Percentiles rank a stretch among this genome's conserved stretches.
phyloP scores from a whole-genome alignment of 371 early-diverging fungal species.

The Choanephora cucurbitarum region DNA sequence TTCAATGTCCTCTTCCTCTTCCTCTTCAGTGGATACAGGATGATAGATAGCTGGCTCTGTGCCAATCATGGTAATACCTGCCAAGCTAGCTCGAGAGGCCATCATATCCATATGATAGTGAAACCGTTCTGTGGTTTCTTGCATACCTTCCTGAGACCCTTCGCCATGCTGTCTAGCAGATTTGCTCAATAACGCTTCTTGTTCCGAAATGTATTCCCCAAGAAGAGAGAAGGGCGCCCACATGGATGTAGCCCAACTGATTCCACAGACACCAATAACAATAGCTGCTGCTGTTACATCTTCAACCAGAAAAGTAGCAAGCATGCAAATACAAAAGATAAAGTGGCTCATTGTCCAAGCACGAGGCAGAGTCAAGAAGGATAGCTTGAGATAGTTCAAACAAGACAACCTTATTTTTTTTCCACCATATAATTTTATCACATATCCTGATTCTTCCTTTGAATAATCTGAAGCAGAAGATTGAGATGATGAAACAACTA shows the following conservation, averaged over 20 bases:
- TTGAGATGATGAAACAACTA: constrained; percentile 30
- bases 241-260: constrained; percentile 87
- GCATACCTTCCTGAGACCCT: neutral
- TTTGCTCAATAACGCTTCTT: constrained; percentile 15
- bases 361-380: constrained; percentile 57
- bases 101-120: constrained; percentile 10
- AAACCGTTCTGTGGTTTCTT: neutral
- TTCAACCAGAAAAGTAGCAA: constrained; percentile 62
- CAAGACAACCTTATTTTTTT: constrained; percentile 16
- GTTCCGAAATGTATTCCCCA: constrained; percentile 76
- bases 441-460: neutral
- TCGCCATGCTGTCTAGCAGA: neutral
- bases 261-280: constrained; percentile 75
- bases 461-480: neutral
- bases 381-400: constrained; percentile 21
- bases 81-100: constrained; percentile 32
- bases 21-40: constrained; percentile 19
- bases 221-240: constrained; percentile 94
- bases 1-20: constrained; percentile 22
- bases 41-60: constrained; percentile 46
- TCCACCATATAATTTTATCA: constrained; percentile 11
- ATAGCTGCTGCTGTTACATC: constrained; percentile 53
- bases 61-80: constrained; percentile 34
- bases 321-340: constrained; percentile 70
- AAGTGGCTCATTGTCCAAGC: constrained; percentile 72